Conservation (phyloP, 768 basidiomycete genomes). For the Kwoniella sp. region DNA sequence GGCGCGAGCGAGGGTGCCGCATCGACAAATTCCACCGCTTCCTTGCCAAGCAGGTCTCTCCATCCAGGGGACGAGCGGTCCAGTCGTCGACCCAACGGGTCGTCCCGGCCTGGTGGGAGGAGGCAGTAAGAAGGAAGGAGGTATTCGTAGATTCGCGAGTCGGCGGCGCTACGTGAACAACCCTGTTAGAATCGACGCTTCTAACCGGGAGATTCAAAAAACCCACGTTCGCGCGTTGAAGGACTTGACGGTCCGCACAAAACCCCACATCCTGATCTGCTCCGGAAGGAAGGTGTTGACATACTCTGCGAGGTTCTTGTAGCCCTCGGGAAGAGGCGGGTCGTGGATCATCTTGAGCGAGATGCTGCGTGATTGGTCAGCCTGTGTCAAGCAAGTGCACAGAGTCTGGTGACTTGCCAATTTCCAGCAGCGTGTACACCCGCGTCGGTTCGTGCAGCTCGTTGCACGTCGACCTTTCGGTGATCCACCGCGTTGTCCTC, state of each 20-base stretch:
- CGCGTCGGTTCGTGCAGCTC: constrained; percentile 92
- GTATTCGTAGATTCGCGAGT: constrained; percentile 96
- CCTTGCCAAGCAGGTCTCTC: constrained; percentile 51
- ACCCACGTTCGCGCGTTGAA: constrained; percentile 53
- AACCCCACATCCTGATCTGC: constrained; percentile 88
- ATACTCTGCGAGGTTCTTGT: constrained; percentile 56
- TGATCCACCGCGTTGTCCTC: constrained; percentile 88
- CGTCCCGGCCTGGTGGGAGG: constrained; percentile 77
- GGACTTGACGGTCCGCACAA: constrained; percentile 57
- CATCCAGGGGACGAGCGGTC: constrained; percentile 62
- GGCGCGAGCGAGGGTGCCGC: constrained; percentile 16
- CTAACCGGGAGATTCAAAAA: background rate
- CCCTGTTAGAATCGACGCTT: background rate
- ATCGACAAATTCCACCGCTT: constrained; percentile 54
- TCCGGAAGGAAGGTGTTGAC: constrained; percentile 86
- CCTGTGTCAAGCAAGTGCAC: background rate
- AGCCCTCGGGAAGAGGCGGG: constrained; percentile 59
- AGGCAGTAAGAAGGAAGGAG: constrained; percentile 91
- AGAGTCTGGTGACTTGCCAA: constrained; percentile 58
- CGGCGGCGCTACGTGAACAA: constrained; percentile 62
- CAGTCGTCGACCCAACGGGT: constrained; percentile 55
- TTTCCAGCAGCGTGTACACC: constrained; percentile 98
- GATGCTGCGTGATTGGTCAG: constrained; percentile 35
- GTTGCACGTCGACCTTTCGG: constrained; percentile 74
- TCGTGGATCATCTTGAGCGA: constrained; percentile 75